Evolutionary conservation across 805 yeast genomes (phyloP).

Genomic region (Starmerella potacharoeniae): DNA sequence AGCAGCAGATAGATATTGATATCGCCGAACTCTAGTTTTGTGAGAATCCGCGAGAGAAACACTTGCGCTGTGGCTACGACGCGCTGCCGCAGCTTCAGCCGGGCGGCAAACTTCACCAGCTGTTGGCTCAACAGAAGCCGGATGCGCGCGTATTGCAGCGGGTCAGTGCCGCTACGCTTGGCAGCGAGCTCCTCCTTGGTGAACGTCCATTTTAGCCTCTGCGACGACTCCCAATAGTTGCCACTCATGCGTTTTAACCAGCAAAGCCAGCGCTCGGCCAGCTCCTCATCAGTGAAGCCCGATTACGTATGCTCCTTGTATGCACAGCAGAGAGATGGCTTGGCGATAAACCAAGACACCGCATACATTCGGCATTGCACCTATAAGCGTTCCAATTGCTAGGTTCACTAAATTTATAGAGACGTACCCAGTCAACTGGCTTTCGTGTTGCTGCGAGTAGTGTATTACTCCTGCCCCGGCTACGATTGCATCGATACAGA

Average conservation of each 20-base stretch:
- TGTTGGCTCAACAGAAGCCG: constrained; percentile 65
- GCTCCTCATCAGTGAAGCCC: background rate
- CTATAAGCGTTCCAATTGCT: no score
- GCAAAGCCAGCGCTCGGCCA: background rate
- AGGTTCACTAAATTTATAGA: no score
- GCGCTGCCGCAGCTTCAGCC: constrained; percentile 66
- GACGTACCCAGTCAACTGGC: no score
- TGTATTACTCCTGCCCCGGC: no score
- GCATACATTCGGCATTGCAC: no score
- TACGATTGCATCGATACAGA: no score
- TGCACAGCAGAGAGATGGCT: background rate
- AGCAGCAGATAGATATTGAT: constrained; percentile 70
- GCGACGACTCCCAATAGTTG: constrained; percentile 79
- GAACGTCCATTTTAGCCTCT: constrained; percentile 70
- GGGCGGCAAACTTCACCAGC: constrained; percentile 64
- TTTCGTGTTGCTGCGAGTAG: no score
- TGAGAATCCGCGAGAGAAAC: constrained; percentile 65
- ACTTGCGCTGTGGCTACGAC: constrained; percentile 84
- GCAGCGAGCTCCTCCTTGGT: constrained; percentile 46
- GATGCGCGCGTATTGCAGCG: constrained; percentile 15
- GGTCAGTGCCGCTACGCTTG: constrained; percentile 32
- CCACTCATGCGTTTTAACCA: constrained; percentile 32
- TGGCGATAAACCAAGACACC: background rate
- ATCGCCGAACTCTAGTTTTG: constrained; percentile 52
- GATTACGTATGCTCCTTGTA: background rate